Conservation (phyloP, 2,329 filamentous ascomycete genomes). For the Trichoderma atrobrunneum region DNA sequence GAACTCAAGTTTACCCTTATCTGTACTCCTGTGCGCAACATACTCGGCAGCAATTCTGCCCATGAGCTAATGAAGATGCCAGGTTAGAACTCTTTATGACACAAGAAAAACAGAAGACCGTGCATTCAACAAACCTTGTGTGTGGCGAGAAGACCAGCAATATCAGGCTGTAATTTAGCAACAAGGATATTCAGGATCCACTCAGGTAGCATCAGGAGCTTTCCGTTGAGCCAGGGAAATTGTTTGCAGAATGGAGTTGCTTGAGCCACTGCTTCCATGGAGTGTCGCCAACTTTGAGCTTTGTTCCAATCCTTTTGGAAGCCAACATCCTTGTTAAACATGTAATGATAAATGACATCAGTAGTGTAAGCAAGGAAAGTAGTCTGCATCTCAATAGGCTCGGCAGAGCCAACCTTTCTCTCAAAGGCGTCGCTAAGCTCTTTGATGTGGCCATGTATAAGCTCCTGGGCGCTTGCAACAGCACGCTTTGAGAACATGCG, state of each 20-base stretch:
- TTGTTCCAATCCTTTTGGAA: background rate
- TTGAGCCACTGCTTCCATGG: background rate
- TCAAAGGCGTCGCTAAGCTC: background rate
- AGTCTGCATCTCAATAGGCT: background rate
- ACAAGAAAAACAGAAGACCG: background rate
- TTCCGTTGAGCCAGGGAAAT: slow-evolving; percentile 11
- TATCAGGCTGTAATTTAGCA: background rate
- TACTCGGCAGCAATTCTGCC: background rate
- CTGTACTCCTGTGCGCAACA: background rate
- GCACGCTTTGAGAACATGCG: slow-evolving; percentile 6
- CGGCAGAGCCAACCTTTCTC: background rate
- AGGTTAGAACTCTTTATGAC: background rate
- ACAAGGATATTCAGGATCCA: background rate
- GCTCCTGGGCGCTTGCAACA: background rate
- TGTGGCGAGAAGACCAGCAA: background rate
- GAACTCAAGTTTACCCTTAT: background rate
- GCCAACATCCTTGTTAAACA: background rate
- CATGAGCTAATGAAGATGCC: background rate
- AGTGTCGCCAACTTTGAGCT: background rate
- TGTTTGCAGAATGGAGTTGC: slow-evolving; percentile 10
- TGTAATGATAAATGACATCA: background rate
- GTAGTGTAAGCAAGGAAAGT: background rate
- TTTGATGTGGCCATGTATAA: background rate
- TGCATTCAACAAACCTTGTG: background rate
- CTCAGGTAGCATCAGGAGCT: background rate